phyloP scores from a whole-genome alignment of 768 basidiomycete species.

The Russula sp. region DNA sequence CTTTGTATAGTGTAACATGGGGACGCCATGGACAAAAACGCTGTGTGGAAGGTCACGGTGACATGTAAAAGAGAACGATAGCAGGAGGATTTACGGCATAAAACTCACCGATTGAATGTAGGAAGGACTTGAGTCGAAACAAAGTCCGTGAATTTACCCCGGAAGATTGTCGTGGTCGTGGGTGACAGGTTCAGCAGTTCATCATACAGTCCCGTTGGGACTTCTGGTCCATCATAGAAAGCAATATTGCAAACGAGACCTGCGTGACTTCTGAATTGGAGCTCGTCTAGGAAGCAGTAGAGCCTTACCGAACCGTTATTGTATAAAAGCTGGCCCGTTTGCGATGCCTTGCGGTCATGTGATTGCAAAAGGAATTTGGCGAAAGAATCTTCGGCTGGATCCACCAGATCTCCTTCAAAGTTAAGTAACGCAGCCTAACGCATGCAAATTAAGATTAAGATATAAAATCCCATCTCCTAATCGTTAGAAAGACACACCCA shows the following conservation, averaged over 20 bases:
- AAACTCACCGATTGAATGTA: conserved; percentile 27
- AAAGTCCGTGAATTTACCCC: conserved; percentile 39
- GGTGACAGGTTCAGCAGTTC: conserved; percentile 42
- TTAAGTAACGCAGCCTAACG: conserved; percentile 6
- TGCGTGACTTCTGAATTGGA: conserved; percentile 33
- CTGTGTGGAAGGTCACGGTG: conserved; percentile 20
- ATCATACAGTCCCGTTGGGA: conserved; percentile 47
- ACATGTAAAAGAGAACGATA: background rate
- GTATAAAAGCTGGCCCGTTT: conserved; percentile 6
- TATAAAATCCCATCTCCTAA: background rate
- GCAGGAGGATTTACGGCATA: background rate
- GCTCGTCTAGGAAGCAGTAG: conserved; percentile 38
- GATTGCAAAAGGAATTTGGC: background rate
- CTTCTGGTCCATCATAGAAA: conserved; percentile 58
- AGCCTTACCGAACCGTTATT: conserved; percentile 10
- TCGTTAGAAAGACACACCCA: conserved; percentile 8
- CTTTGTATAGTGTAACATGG: conserved; percentile 4
- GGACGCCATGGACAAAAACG: conserved; percentile 1
- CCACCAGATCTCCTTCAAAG: conserved; percentile 3
- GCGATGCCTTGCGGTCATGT: conserved; percentile 14
- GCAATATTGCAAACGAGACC: conserved; percentile 4
- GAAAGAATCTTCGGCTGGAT: background rate
- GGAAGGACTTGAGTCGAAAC: conserved; percentile 36
- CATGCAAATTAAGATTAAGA: background rate
- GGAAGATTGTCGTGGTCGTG: conserved; percentile 38